Evolutionary conservation across 2,329 filamentous ascomycete genomes (phyloP), one percentile per base, ranked within the genome.

Genomic region (Penicillium corylophilum): DNA sequence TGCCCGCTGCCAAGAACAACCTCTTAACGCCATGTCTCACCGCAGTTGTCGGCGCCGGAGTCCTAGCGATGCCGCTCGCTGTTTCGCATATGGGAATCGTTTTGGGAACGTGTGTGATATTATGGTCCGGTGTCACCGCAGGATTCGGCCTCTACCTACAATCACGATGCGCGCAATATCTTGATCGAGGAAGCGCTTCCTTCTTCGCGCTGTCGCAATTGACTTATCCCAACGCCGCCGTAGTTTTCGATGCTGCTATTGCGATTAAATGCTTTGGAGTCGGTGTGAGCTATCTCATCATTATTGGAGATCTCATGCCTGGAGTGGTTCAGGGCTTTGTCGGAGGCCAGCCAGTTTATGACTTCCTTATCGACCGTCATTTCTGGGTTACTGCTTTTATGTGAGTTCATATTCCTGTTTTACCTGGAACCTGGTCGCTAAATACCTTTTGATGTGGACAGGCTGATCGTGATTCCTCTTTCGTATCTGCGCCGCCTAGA

Each of bases 341-440:
- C 55, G 80, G 82, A 43, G 76, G 78, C 44, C 82, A 82, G 18
- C 82, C 80, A 16, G 79, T 82, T 2, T 76, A 87, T 40, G 81
- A 84, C 1, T 97, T 93, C 66, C 75, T 97, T 57, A 81, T 93
- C 39, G 91, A 97, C 68, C 84, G 94, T 45, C 88, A 94, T 69
- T 99, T 99, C 70, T 99, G 94, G 94, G 89, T 99, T 55, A 97
- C 94, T 1, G 92, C 86, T 1, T 99, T 99, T 69, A 96, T 99
- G 91, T 88, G 56, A 38, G 56, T 60, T 23, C 6, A 16, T 54
- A 7, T 16, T 15, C 5, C 6, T 7, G 12, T 2, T 28, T 12
- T 15, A 12, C 7, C 7, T 28, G 28, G 8, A 16, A 31, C 41
- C 20, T 36, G 2, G 28, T 16, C 39, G 44, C 63, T 66, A 54